These are phyloP conservation scores for Coniosporium tulheliwenetii DNA, from an alignment of 2,329 filamentous ascomycete species.

Conservation along the genomic window DNA sequence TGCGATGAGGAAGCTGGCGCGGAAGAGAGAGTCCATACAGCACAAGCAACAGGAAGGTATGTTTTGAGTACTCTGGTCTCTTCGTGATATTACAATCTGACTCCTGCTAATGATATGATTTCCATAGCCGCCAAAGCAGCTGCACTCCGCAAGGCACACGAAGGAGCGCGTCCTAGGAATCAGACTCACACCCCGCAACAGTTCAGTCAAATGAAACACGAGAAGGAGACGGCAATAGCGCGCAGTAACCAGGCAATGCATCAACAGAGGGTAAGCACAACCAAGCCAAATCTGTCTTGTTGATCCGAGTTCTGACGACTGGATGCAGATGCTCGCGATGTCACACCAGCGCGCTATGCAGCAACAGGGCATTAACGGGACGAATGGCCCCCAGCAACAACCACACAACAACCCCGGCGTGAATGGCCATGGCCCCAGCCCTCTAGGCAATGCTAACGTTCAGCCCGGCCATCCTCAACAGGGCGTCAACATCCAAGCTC, in stretches of 20 bases:
- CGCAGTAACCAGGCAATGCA: constrained; percentile 49
- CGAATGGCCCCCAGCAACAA: constrained; percentile 1
- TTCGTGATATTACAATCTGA: constrained; percentile 2
- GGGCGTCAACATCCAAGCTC: constrained; percentile 15
- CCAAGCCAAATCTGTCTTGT: too few relatives aligned
- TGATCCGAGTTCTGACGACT: too few relatives aligned
- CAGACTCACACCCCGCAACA: constrained; percentile 66
- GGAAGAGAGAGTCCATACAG: constrained; percentile 72
- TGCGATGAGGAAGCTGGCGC: constrained; percentile 86
- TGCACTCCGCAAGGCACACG: constrained; percentile 67
- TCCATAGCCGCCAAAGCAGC: constrained; percentile 39
- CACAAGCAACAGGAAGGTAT: constrained; percentile 76
- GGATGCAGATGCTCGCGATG: not conserved
- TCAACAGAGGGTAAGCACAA: constrained; percentile 15
- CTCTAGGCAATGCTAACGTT: constrained; percentile 13
- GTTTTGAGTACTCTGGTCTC: constrained; percentile 3
- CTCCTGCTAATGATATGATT: not conserved
- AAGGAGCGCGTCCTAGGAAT: constrained; percentile 43
- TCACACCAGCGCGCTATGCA: constrained; percentile 11
- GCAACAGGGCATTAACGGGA: constrained; percentile 5
- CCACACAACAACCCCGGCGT: constrained; percentile 5
- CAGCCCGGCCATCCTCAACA: constrained; percentile 11
- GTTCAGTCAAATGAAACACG: constrained; percentile 77
- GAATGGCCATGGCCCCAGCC: constrained; percentile 10
- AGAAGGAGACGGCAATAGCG: constrained; percentile 44